Evolutionary conservation across 495 filamentous ascomycete genomes (phyloP).

Genomic region (Trichoderma parareesei): DNA sequence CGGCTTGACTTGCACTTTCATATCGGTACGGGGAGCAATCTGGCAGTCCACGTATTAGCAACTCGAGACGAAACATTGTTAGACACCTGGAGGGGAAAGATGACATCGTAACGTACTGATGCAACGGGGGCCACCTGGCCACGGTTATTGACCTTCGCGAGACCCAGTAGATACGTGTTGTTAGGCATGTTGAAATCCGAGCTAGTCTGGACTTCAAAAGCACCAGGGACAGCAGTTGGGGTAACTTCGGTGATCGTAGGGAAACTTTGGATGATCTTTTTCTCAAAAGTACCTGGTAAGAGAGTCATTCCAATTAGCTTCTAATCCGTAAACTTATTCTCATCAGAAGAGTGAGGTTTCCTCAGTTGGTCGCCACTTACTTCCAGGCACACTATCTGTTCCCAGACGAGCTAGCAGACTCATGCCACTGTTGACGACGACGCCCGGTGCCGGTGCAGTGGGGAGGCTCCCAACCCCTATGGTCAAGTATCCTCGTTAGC

Average conservation of each 20-base stretch:
- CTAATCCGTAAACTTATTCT: too few relatives aligned
- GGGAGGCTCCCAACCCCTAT: not conserved
- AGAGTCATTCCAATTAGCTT: not conserved
- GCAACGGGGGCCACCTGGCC: conserved; percentile 4
- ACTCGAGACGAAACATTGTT: not conserved
- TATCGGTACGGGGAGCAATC: not conserved
- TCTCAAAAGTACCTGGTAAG: not conserved
- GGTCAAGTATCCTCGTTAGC: not conserved
- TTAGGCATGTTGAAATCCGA: not conserved
- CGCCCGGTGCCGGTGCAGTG: not conserved
- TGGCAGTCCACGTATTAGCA: not conserved
- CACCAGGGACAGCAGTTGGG: not conserved
- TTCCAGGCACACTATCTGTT: not conserved
- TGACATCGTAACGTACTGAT: not conserved
- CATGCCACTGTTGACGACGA: not conserved
- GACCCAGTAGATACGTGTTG: not conserved
- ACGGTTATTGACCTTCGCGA: conserved; percentile 1
- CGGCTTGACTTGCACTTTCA: not conserved
- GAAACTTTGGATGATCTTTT: not conserved
- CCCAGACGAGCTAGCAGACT: not conserved
- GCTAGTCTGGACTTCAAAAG: not conserved
- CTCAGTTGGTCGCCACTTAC: not conserved
- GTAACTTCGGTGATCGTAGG: not conserved
- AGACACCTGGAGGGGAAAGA: not conserved
- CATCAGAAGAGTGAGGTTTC: not conserved